Percentiles rank a stretch among this genome's conserved stretches.
These are phyloP conservation scores for Raphanus raphanistrum DNA, from an alignment of 345 rosid species.

Conservation along the genomic window DNA sequence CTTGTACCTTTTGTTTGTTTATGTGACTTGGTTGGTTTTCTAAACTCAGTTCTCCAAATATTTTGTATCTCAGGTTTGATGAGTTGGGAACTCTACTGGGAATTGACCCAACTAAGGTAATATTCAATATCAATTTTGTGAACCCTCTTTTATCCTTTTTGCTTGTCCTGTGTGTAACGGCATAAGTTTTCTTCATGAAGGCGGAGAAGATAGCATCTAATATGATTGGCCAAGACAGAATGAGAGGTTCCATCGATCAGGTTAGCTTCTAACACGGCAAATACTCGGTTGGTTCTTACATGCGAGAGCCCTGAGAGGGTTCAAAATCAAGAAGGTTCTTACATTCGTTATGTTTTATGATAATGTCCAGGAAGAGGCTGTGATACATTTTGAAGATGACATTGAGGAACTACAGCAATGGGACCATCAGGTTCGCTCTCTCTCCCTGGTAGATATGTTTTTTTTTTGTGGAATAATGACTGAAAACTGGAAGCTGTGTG, in stretches of 20 bases:
- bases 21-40: not conserved
- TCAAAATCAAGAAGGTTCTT: not conserved
- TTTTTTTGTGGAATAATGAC: not conserved
- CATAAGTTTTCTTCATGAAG: constrained; percentile 37
- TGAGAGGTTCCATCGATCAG: constrained; percentile 99
- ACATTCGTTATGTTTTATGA: not conserved
- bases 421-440: constrained; percentile 85
- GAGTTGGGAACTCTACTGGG: constrained; percentile 97
- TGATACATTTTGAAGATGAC: constrained; percentile 96
- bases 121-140: not conserved
- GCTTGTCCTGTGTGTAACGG: not conserved
- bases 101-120: constrained; percentile 86
- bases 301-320: not conserved
- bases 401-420: constrained; percentile 91
- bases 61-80: constrained; percentile 59
- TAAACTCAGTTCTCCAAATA: constrained; percentile 6
- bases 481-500: constrained; percentile 14
- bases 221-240: constrained; percentile 93
- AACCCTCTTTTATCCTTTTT: not conserved
- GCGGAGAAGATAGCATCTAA: constrained; percentile 99
- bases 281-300: not conserved
- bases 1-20: not conserved
- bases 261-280: constrained; percentile 31
- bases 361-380: constrained; percentile 77
- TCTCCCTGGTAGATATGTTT: not conserved